Evolutionary conservation across 768 basidiomycete species (phyloP), one percentile per base, ranked within the genome.

Genomic region (Crepidotus variabilis): DNA sequence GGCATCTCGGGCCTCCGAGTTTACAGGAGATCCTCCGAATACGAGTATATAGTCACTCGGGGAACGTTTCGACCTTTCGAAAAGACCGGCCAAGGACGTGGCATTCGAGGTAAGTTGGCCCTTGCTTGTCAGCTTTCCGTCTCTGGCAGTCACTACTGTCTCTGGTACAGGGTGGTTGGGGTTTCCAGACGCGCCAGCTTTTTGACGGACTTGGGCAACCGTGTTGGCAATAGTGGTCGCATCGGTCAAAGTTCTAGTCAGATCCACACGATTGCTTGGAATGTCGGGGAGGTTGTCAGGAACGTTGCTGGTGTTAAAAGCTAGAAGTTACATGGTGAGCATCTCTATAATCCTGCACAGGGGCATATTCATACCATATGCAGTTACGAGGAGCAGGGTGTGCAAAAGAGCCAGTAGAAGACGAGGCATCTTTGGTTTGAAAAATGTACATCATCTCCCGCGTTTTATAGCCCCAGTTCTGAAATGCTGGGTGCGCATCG

Each of bases 91-190:
- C 50, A 63, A 57, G 22, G 60, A 46, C 47, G 57, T 57, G 33
- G 57, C 21, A 48, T 52, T 24, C 51, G 55, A 7, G 61, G 50
- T 23, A 50, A 45, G 6, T 62, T 48, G 32, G 60, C 59, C 22
- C 61, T 57, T 6, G 64, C 65, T 7, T 69, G 67, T 43, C 18
- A 79, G 57, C 24, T 66, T 51, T 7, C 79, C 79, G 61, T 81
- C 78, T 32, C 78, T 58, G 2, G 78, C 78, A 24, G 78, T 80
- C 51, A 81, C 67, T 0, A 61, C 58, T 0, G 76, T 78, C 2
- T 68, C 65, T 0, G 70, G 61, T 23, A 74, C 66, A 14, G 76
- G 73, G 4, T 68, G 67, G 55, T 75, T 61, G 0, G 78, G 77
- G 32, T 65, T 63, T 24, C 60, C 61, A 1, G 59, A 57, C 0